phyloP scores from a whole-genome alignment of 129 eudicot genomes.

The Flaveria bidentis region DNA sequence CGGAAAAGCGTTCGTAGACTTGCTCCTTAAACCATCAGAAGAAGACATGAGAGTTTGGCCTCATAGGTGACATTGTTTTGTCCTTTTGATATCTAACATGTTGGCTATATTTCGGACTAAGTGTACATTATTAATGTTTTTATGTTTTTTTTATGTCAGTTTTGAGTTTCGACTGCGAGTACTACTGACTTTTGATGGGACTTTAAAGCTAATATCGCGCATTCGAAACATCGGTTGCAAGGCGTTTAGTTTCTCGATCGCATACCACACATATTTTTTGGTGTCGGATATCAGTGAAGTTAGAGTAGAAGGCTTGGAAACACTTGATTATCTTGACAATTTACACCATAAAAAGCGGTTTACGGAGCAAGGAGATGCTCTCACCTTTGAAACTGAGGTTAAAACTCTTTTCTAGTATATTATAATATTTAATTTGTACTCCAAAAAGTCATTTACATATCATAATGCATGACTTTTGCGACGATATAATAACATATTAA shows the following conservation, averaged over 20 bases:
- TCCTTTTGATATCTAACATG: background rate
- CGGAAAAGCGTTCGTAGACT: slow-evolving; percentile 54
- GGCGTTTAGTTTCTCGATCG: slow-evolving; percentile 81
- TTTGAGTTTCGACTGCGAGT: slow-evolving; percentile 83
- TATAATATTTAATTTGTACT: no score
- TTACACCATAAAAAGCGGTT: slow-evolving; percentile 65
- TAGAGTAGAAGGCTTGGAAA: slow-evolving; percentile 95
- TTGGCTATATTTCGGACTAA: background rate
- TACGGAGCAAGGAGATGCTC: slow-evolving; percentile 95
- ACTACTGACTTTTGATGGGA: slow-evolving; percentile 54
- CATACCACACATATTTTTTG: slow-evolving; percentile 71
- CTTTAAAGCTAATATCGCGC: slow-evolving; percentile 69
- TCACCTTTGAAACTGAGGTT: slow-evolving; percentile 93
- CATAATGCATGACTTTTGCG: no score
- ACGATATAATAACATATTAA: no score
- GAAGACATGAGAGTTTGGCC: slow-evolving; percentile 89
- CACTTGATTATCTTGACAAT: slow-evolving; percentile 85
- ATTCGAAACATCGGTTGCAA: slow-evolving; percentile 74
- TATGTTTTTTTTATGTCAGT: slow-evolving; percentile 39
- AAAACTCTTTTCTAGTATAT: background rate
- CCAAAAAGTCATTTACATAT: no score
- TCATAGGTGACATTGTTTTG: slow-evolving; percentile 47
- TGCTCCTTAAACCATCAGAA: slow-evolving; percentile 74
- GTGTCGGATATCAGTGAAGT: slow-evolving; percentile 98
- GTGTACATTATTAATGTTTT: background rate